These are phyloP conservation scores for Kwoniella shivajii DNA, from an alignment of 1,284 basidiomycete species.

Conservation along the genomic window DNA sequence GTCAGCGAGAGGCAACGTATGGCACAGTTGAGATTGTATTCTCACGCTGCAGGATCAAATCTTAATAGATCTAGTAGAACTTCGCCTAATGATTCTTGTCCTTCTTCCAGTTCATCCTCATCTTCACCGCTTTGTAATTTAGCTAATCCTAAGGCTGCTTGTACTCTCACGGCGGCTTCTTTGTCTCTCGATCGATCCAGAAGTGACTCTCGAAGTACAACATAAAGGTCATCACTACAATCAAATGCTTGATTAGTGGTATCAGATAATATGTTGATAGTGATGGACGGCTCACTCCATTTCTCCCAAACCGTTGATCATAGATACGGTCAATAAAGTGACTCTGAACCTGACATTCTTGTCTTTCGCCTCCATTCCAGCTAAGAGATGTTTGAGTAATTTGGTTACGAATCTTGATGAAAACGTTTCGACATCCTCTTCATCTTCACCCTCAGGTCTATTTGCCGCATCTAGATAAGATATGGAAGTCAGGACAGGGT, in stretches of 20 bases:
- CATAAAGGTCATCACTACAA: slow-evolving; percentile 77
- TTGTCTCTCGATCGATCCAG: slow-evolving; percentile 84
- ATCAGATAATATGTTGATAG: not conserved
- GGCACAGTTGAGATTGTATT: slow-evolving; percentile 22
- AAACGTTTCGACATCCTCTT: slow-evolving; percentile 71
- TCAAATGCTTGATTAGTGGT: not conserved
- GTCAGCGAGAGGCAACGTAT: not conserved
- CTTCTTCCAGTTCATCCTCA: slow-evolving; percentile 65
- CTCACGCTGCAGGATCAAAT: slow-evolving; percentile 78
- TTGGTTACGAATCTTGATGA: slow-evolving; percentile 73
- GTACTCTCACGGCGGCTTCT: slow-evolving; percentile 77
- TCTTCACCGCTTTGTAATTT: slow-evolving; percentile 80
- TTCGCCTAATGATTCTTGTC: slow-evolving; percentile 66
- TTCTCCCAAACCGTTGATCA: slow-evolving; percentile 77
- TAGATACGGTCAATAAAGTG: slow-evolving; percentile 74
- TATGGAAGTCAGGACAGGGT: not conserved
- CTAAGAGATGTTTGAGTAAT: slow-evolving; percentile 75
- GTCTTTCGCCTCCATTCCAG: slow-evolving; percentile 85
- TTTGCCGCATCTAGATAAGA: slow-evolving; percentile 21
- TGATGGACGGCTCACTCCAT: slow-evolving; percentile 64
- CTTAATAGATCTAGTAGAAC: slow-evolving; percentile 72
- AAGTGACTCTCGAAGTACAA: slow-evolving; percentile 66
- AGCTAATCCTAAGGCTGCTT: slow-evolving; percentile 81
- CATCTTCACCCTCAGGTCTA: slow-evolving; percentile 56
- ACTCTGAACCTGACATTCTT: slow-evolving; percentile 83